Evolutionary conservation across 768 basidiomycete genomes (phyloP).

Genomic region (Amanita phalloides): DNA sequence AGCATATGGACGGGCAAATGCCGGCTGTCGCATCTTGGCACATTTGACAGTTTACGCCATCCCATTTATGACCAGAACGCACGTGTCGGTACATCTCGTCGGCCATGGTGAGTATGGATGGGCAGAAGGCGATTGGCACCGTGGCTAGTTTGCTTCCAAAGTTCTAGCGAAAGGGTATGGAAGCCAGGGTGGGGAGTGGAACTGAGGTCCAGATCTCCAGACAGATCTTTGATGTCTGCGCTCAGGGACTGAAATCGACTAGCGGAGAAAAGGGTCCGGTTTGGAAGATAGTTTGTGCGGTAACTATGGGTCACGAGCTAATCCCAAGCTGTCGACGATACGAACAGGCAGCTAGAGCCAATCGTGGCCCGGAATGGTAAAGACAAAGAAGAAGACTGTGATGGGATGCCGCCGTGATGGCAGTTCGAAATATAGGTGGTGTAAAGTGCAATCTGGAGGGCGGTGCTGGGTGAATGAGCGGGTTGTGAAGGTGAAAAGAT

Average conservation of each 20-base stretch:
- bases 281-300: slow-evolving; percentile 2
- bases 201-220: neutral
- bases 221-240: neutral
- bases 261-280: neutral
- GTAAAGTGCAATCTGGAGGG: neutral
- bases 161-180: neutral
- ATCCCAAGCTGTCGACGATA: slow-evolving; percentile 1
- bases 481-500: neutral
- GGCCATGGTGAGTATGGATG: neutral
- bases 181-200: neutral
- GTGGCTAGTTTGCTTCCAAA: neutral
- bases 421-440: neutral
- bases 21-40: neutral
- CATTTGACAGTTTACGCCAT: neutral
- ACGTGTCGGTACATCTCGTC: neutral
- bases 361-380: neutral
- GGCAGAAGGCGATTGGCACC: neutral
- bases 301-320: neutral
- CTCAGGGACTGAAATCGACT: neutral
- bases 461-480: neutral
- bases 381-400: neutral
- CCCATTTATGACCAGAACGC: neutral
- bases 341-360: neutral
- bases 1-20: neutral
- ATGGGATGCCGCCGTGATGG: neutral